These are phyloP conservation scores for Penicillium verrucosum DNA, from an alignment of 2,329 filamentous ascomycete genomes.

Conservation along the genomic window DNA sequence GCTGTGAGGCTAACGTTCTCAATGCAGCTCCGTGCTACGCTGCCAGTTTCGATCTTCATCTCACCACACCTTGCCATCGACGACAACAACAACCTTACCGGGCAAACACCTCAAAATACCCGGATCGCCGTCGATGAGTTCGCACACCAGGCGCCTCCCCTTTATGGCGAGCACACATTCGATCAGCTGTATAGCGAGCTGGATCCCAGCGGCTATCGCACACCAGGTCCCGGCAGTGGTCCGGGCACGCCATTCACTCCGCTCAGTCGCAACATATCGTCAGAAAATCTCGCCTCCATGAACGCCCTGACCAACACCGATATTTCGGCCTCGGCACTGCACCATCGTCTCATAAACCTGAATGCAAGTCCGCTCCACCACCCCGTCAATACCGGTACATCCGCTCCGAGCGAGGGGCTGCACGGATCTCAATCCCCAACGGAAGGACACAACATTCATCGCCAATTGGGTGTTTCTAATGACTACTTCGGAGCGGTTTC, in stretches of 20 bases:
- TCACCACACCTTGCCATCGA: constrained; percentile 89
- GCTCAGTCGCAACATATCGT: constrained; percentile 67
- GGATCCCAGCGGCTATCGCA: constrained; percentile 76
- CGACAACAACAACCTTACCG: constrained; percentile 76
- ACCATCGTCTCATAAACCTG: constrained; percentile 62
- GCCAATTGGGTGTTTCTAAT: constrained; percentile 26
- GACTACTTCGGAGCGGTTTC: constrained; percentile 34
- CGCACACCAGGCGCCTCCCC: constrained; percentile 73
- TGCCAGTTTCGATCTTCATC: constrained; percentile 91
- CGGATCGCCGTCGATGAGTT: constrained; percentile 53
- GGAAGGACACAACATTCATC: constrained; percentile 23
- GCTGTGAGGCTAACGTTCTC: constrained; percentile 12
- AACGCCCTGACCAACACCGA: constrained; percentile 50
- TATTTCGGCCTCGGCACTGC: constrained; percentile 64
- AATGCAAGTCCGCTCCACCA: constrained; percentile 34
- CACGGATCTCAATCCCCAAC: constrained; percentile 18
- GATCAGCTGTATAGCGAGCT: constrained; percentile 89
- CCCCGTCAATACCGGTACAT: constrained; percentile 1
- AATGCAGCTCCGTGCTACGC: constrained; percentile 72
- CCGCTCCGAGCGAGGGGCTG: constrained; percentile 20
- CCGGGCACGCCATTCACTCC: constrained; percentile 75
- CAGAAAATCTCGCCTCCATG: constrained; percentile 70
- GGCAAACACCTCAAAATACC: constrained; percentile 53
- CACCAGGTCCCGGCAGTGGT: constrained; percentile 63
- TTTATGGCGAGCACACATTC: constrained; percentile 84